Percentiles rank a stretch among this genome's conserved stretches.
Evolutionary conservation across 1,284 basidiomycete genomes (phyloP).

Genomic region (Hypsizygus ulmarius): DNA sequence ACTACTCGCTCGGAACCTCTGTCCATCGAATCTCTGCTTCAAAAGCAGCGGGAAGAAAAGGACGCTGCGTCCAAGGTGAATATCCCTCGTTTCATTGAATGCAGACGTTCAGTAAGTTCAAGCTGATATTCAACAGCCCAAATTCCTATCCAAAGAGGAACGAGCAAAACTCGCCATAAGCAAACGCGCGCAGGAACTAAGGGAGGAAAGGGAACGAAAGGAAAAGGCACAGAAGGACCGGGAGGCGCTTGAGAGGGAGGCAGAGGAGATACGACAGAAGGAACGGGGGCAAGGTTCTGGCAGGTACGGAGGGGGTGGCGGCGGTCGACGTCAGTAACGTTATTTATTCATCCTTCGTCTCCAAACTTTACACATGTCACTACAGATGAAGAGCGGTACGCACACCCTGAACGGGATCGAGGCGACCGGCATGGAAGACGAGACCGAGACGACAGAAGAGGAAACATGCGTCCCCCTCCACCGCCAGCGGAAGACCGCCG

Average conservation of each 20-base stretch:
- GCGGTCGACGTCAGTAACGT: slow-evolving; percentile 44
- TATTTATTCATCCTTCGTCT: slow-evolving; percentile 17
- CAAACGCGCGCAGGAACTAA: slow-evolving; percentile 79
- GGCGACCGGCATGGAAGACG: slow-evolving; percentile 27
- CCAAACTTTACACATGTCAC: slow-evolving; percentile 16
- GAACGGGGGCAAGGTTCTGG: slow-evolving; percentile 28
- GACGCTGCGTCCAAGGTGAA: slow-evolving; percentile 84
- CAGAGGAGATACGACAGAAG: slow-evolving; percentile 60
- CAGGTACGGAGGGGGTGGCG: slow-evolving; percentile 24
- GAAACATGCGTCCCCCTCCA: slow-evolving; percentile 34
- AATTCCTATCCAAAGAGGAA: slow-evolving; percentile 86
- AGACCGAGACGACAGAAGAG: slow-evolving; percentile 29
- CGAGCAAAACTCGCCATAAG: slow-evolving; percentile 85
- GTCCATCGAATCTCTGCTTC: slow-evolving; percentile 82
- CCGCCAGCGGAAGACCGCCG: slow-evolving; percentile 32
- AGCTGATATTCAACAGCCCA: slow-evolving; percentile 56
- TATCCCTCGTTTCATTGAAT: not conserved
- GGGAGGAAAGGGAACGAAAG: slow-evolving; percentile 61
- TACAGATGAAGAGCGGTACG: slow-evolving; percentile 63
- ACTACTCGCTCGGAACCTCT: slow-evolving; percentile 54
- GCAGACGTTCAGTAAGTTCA: not conserved
- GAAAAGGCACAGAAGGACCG: slow-evolving; percentile 58
- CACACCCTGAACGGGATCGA: slow-evolving; percentile 48
- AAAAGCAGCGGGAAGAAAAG: slow-evolving; percentile 84
- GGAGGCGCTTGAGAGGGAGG: slow-evolving; percentile 70